Conservation (phyloP, 1,284 basidiomycete genomes). For the Phlebopus sp. region DNA sequence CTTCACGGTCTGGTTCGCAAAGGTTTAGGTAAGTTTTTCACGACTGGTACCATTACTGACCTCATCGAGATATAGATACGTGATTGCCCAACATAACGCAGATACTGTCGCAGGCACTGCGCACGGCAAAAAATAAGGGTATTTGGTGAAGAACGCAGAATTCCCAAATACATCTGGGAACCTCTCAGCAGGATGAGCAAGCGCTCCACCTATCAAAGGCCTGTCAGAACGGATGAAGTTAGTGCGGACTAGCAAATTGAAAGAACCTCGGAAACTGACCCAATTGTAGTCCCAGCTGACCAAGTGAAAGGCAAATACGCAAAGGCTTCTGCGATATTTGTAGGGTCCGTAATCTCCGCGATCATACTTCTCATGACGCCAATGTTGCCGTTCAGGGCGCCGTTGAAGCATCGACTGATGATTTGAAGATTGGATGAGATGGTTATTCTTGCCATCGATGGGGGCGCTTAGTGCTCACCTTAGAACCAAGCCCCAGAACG, state of each 20-base stretch:
- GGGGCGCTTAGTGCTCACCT: slow-evolving; percentile 32
- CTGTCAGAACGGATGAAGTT: slow-evolving; percentile 14
- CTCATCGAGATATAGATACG: slow-evolving; percentile 38
- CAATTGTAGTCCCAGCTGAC: slow-evolving; percentile 43
- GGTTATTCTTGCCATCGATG: background rate
- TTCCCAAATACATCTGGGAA: slow-evolving; percentile 44
- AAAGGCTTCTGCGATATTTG: slow-evolving; percentile 46
- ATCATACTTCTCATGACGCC: slow-evolving; percentile 46
- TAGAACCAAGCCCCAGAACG: slow-evolving; percentile 49
- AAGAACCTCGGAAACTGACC: slow-evolving; percentile 29
- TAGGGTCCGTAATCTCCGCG: slow-evolving; percentile 48
- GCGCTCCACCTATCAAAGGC: slow-evolving; percentile 46
- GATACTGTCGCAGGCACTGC: slow-evolving; percentile 41
- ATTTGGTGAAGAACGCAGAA: slow-evolving; percentile 39
- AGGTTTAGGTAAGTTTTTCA: background rate
- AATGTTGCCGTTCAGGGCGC: slow-evolving; percentile 37
- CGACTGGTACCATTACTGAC: slow-evolving; percentile 21
- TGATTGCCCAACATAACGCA: slow-evolving; percentile 34
- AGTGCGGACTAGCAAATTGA: background rate
- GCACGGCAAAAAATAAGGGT: slow-evolving; percentile 59
- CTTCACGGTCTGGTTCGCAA: slow-evolving; percentile 4
- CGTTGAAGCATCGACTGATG: slow-evolving; percentile 26
- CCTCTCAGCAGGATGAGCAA: slow-evolving; percentile 44
- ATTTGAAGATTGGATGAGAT: background rate
- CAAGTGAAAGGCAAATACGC: slow-evolving; percentile 47